Evolutionary conservation across 495 filamentous ascomycete genomes (phyloP), one percentile per base, ranked within the genome.

Genomic region (Annulohypoxylon bovei): DNA sequence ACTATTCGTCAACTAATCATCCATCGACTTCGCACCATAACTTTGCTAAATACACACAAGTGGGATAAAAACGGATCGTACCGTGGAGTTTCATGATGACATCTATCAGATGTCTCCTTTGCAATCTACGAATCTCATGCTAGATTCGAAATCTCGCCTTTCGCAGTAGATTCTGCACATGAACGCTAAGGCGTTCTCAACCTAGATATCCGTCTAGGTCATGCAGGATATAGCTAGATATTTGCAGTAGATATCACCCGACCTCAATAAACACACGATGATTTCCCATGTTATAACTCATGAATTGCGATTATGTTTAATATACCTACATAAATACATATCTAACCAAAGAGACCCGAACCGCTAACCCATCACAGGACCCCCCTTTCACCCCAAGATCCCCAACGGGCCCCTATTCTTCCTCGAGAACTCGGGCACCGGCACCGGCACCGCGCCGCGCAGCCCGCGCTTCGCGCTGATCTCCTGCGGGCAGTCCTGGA

Each of bases 401-500:
- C 27, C 30, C 57, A 68, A 57, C 8, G 65, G 65, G 6, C 4
- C 20, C 33, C 27, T 39, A 4, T 57, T 39, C 12, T 11, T 12
- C 33, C 25, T 35, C 57, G 32, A 22, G 12, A 6, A 32, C 30
- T 33, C 50, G 16, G 50, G 37, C n/a, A 1, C 27, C 23, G 50
- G 37, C n/a, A 1, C 27, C 46, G 22, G 8, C n/a, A 2, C 39
- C 46, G 23, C 23, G n/a, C 11, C 7, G 1, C 16, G 25, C n/a
- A 56, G 12, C 7, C 33, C 23, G 0, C 57, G 30, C 55, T 33
- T 56, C 23, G n/a, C 11, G 0, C 6, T 3, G 20, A 3, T 11
- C 27, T 6, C n/a, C 62, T 35, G 23, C 7, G 62, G 47, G 27
- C 68, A 71, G 0, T 57, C 42, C 47, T 54, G 50, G 53, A 71